These are phyloP conservation scores for Calycina marina DNA, from an alignment of 2,329 filamentous ascomycete species.

Conservation along the genomic window DNA sequence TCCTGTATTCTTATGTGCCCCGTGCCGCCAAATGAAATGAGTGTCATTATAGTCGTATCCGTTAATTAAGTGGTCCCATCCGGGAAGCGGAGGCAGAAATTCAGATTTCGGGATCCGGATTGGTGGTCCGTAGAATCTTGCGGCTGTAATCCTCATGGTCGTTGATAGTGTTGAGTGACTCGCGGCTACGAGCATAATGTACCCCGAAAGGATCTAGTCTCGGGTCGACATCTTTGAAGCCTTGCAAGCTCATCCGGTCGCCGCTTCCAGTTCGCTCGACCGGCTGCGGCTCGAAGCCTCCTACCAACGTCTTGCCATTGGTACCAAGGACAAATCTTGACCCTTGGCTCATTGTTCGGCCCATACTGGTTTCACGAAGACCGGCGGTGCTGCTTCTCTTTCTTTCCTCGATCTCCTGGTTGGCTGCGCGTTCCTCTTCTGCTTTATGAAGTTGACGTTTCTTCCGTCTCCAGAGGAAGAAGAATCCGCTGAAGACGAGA, in stretches of 20 bases:
- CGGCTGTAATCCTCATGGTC: slow-evolving; percentile 54
- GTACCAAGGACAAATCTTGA: slow-evolving; percentile 23
- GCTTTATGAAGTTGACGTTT: slow-evolving; percentile 28
- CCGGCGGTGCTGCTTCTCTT: neutral
- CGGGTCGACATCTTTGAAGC: slow-evolving; percentile 45
- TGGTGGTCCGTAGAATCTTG: slow-evolving; percentile 44
- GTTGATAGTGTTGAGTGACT: slow-evolving; percentile 47
- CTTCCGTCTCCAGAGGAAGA: slow-evolving; percentile 31
- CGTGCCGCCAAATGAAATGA: no score
- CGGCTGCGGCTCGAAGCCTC: slow-evolving; percentile 19
- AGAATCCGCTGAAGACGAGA: slow-evolving; percentile 24
- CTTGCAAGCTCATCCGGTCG: slow-evolving; percentile 30
- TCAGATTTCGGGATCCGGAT: slow-evolving; percentile 38
- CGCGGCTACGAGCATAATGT: slow-evolving; percentile 42
- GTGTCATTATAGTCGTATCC: no score
- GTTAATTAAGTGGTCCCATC: no score
- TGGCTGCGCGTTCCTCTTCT: slow-evolving; percentile 10
- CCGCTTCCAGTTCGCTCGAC: slow-evolving; percentile 5
- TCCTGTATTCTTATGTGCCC: no score
- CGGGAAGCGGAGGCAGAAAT: no score
- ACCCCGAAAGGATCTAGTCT: slow-evolving; percentile 46
- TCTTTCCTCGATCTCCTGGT: no score
- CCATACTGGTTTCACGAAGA: slow-evolving; percentile 10
- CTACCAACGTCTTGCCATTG: slow-evolving; percentile 21
- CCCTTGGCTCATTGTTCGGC: slow-evolving; percentile 23